A percentile compares a stretch with the other conserved stretches of the same genome.
Evolutionary conservation across 345 rosid genomes (phyloP).

Genomic region (Dimocarpus longan): DNA sequence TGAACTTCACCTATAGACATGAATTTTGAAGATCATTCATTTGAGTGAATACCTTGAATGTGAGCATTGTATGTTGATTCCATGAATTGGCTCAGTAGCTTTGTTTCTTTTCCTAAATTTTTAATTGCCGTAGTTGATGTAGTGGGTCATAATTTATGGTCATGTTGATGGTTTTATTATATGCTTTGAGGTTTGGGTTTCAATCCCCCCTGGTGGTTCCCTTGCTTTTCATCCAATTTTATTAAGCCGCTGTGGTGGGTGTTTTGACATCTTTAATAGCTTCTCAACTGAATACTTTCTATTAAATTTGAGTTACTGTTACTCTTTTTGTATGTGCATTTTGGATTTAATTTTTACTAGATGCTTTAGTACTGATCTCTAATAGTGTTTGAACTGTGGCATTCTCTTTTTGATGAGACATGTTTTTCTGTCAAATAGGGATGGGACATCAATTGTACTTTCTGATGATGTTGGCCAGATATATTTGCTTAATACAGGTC

Average conservation of each 20-base stretch:
- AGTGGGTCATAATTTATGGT: neutral
- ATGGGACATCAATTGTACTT: constrained; percentile 97
- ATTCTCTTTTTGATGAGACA: constrained; percentile 3
- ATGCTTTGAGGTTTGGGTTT: constrained; percentile 12
- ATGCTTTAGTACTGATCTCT: neutral
- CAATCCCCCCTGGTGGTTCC: neutral
- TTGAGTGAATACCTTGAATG: neutral
- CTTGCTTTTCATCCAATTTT: neutral
- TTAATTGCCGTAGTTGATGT: neutral
- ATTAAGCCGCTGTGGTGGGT: constrained; percentile 8
- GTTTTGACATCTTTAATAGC: constrained; percentile 21
- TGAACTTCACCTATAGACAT: neutral
- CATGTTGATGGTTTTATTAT: neutral
- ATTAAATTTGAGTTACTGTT: neutral
- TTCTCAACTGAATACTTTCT: neutral
- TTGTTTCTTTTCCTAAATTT: neutral
- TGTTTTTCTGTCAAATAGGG: constrained; percentile 51
- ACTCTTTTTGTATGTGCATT: constrained; percentile 3
- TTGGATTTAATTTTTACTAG: constrained; percentile 8
- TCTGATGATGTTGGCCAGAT: constrained; percentile 99
- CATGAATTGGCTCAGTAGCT: neutral
- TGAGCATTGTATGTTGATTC: neutral
- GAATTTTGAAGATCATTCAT: neutral
- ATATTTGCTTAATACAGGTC: constrained; percentile 90
- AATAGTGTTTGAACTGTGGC: neutral